Percentiles rank a stretch among this genome's conserved stretches.
Conservation (phyloP, 768 basidiomycete genomes). For the Auricularia heimuer region DNA sequence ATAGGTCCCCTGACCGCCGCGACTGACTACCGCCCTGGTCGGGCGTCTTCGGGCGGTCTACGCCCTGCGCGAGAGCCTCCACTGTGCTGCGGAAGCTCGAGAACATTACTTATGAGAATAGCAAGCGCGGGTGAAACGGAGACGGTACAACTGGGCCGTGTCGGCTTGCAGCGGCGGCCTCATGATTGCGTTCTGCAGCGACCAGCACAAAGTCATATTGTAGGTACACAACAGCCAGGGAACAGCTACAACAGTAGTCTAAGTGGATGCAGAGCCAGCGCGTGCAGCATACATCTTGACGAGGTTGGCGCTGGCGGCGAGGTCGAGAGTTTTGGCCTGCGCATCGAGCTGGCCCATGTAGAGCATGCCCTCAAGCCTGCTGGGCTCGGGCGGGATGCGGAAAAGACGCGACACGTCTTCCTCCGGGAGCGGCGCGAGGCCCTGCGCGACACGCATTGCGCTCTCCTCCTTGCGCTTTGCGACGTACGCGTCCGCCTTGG, state of each 20-base stretch:
- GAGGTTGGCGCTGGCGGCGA: conserved; percentile 47
- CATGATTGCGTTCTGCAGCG: not conserved
- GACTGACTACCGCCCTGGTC: conserved; percentile 8
- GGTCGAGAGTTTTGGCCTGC: conserved; percentile 64
- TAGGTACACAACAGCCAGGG: not conserved
- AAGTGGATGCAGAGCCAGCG: not conserved
- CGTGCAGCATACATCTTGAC: conserved; percentile 78
- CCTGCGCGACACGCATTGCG: conserved; percentile 63
- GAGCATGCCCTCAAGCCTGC: conserved; percentile 77
- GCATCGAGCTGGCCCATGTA: conserved; percentile 82
- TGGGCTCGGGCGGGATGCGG: conserved; percentile 84
- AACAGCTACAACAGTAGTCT: not conserved
- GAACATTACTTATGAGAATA: conserved; percentile 41
- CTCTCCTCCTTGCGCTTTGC: conserved; percentile 89
- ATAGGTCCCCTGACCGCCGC: conserved; percentile 10
- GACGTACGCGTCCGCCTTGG: conserved; percentile 67
- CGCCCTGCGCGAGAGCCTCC: conserved; percentile 49
- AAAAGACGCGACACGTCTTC: conserved; percentile 77
- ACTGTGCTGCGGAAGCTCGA: conserved; percentile 65
- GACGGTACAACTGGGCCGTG: not conserved
- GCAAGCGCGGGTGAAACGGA: not conserved
- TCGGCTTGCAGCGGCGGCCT: too few species aligned
- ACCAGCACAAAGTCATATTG: not conserved
- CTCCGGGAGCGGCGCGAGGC: conserved; percentile 76
- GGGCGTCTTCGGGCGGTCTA: conserved; percentile 25